Evolutionary conservation across 2,329 filamentous ascomycete species (phyloP), one percentile per base, ranked within the genome.

Genomic region (Nectriaceae sp.): DNA sequence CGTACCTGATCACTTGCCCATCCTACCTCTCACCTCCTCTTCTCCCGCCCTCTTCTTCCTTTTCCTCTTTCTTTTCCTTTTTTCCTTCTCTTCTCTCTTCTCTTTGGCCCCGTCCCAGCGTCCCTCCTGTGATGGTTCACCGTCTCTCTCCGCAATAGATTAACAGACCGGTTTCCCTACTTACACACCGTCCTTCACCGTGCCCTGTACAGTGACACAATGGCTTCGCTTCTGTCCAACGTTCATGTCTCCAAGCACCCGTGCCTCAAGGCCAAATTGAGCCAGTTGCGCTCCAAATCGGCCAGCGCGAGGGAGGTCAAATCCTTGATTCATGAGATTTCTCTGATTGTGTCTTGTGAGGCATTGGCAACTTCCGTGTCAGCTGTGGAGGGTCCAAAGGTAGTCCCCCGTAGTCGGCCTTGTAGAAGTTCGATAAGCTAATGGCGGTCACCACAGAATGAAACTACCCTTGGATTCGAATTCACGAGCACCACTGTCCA

Each of bases 231-330:
- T 37, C 81, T 81, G 10, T 54, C 78, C 59, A 85, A 86, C 64
- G 82, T 87, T 53, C 90, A 94, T 73, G 75, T 96, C 66, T 96
- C 91, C 33, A 76, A 75, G 15, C 93, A 97, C 70, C 93, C 93
- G 29, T 96, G 90, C 71, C 79, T 97, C 36, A 78, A 81, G 61
- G 90, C 88, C 60, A 97, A 97, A 77, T 84, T 97, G 63, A 92
- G 89, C 59, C 89, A 94, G 73, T 83, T 97, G 40, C 87, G 93
- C 51, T 94, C 89, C 35, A 77, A 82, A 47, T 78, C 75, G 36
- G 84, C 89, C 42, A 82, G 78, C 50, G 78, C 89, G 3, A 80
- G 85, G 50, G 89, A 96, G 47, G 91, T 90, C 59, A 91, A 92
- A 71, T 72, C 80, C 6, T 78, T 97, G 41, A 82, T 97, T 52